Percentiles rank a stretch among this genome's conserved stretches.
Conservation (phyloP, 805 yeast species). For the Pachysolen tannophilus region DNA sequence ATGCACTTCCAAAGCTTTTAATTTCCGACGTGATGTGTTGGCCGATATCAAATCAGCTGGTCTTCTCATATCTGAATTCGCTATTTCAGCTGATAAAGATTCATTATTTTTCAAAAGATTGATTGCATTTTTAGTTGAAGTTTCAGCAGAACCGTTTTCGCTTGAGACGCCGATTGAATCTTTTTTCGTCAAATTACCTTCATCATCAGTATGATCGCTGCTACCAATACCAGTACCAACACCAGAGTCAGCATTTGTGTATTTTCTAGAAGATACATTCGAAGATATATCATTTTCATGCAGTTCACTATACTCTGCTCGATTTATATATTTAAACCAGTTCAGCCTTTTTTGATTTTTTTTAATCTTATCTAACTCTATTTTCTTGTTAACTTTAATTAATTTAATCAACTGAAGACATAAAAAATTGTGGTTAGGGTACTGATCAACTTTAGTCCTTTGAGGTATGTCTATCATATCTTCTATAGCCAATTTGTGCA, state of each 20-base stretch:
- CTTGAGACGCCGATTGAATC: not conserved
- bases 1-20: slow-evolving; percentile 27
- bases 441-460: slow-evolving; percentile 49
- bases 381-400: slow-evolving; percentile 19
- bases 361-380: not conserved
- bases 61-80: slow-evolving; percentile 21
- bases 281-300: too few relatives aligned
- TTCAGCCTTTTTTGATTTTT: not conserved
- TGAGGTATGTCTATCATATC: slow-evolving; percentile 60
- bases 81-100: slow-evolving; percentile 15
- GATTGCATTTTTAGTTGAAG: not conserved
- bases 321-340: not conserved
- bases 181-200: not conserved
- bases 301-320: not conserved
- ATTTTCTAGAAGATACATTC: too few relatives aligned
- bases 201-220: too few relatives aligned
- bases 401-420: slow-evolving; percentile 46
- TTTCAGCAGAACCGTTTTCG: not conserved
- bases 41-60: slow-evolving; percentile 24
- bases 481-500: slow-evolving; percentile 51
- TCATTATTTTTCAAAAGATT: too few relatives aligned
- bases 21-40: slow-evolving; percentile 11
- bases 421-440: slow-evolving; percentile 42
- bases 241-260: not conserved
- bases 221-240: too few relatives aligned